Conservation (phyloP, 2,329 filamentous ascomycete genomes). For the Aureobasidium namibiae region DNA sequence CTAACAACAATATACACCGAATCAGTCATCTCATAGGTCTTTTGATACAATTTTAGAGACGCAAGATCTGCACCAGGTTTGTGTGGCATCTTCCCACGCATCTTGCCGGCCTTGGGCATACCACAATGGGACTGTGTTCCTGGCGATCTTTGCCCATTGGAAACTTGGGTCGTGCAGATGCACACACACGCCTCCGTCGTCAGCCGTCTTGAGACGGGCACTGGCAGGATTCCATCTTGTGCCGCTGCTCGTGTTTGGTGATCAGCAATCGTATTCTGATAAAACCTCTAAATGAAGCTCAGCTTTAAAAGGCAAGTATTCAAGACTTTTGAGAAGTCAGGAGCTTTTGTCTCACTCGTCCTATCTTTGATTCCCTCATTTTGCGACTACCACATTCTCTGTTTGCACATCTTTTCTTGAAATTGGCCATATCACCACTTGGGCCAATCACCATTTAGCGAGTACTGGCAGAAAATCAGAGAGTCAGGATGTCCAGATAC, state of each 20-base stretch:
- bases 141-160: constrained; percentile 6
- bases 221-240: constrained; percentile 1
- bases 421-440: background rate
- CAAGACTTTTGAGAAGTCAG: background rate
- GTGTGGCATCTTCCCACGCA: background rate
- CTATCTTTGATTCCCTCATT: background rate
- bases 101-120: background rate
- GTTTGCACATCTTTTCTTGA: background rate
- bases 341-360: background rate
- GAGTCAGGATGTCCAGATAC: background rate
- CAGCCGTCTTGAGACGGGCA: background rate
- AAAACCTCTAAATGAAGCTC: background rate
- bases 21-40: background rate
- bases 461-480: background rate
- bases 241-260: constrained; percentile 1
- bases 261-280: background rate
- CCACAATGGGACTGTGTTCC: background rate
- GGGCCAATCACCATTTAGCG: background rate
- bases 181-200: background rate
- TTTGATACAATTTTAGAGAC: background rate
- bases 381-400: background rate
- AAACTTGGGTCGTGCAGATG: constrained; percentile 2
- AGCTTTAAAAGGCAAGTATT: background rate
- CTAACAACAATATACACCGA: too few species aligned
- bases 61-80: background rate